phyloP scores from a whole-genome alignment of 169 alveolate genomes.

The Plasmodium billcollinsi region DNA sequence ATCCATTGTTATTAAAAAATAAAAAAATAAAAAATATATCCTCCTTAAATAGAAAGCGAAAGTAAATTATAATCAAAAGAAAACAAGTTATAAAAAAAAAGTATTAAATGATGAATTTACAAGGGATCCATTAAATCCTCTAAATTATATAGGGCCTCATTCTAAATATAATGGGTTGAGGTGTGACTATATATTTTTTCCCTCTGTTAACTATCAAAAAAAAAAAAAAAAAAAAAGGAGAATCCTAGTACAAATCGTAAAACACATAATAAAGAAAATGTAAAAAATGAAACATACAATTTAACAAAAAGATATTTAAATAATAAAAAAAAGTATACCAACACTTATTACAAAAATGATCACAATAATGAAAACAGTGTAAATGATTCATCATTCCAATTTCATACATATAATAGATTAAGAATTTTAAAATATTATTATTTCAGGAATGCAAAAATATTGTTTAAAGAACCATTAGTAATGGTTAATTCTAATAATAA shows the following conservation, averaged over 20 bases:
- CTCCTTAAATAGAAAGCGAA: too few relatives aligned
- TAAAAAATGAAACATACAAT: neutral
- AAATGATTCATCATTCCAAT: constrained; percentile 1
- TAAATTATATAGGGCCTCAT: constrained; percentile 91
- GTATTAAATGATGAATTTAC: constrained; percentile 83
- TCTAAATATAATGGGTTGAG: constrained; percentile 91
- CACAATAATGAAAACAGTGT: neutral
- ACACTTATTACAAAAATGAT: neutral
- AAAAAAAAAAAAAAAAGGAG: constrained; percentile 17
- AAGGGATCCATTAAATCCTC: constrained; percentile 93
- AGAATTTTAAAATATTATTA: constrained; percentile 83
- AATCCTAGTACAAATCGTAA: neutral
- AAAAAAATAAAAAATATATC: too few relatives aligned
- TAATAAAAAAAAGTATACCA: neutral
- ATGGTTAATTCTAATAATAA: constrained; percentile 76
- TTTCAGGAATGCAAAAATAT: constrained; percentile 87
- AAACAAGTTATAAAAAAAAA: constrained; percentile 6
- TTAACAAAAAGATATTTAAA: neutral
- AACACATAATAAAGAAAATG: neutral
- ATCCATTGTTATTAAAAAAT: too few relatives aligned
- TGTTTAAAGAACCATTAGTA: constrained; percentile 90
- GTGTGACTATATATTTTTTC: constrained; percentile 92
- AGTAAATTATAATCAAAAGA: neutral
- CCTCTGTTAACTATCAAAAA: too few relatives aligned
- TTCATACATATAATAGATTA: constrained; percentile 53